Percentiles rank a stretch among this genome's conserved stretches.
These are phyloP conservation scores for Penicillium sp. DNA, from an alignment of 2,329 filamentous ascomycete genomes.

Conservation along the genomic window DNA sequence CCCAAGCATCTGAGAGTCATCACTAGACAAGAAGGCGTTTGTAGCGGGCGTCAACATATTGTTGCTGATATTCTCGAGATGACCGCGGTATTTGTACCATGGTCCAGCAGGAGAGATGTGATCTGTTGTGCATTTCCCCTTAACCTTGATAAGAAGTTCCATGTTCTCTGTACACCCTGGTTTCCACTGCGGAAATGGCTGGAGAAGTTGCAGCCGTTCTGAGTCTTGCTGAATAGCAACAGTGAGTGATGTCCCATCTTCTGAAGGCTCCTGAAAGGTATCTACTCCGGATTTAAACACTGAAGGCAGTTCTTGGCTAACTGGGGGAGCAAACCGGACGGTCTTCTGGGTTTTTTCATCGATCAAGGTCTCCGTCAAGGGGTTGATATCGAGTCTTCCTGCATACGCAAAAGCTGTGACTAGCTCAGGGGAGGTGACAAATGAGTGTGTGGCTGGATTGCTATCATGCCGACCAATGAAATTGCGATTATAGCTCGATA, in stretches of 20 bases:
- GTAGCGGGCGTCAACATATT: slow-evolving; percentile 98
- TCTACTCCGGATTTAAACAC: slow-evolving; percentile 83
- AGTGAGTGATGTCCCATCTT: slow-evolving; percentile 65
- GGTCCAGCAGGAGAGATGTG: slow-evolving; percentile 96
- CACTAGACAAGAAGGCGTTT: slow-evolving; percentile 96
- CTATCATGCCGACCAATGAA: slow-evolving; percentile 97
- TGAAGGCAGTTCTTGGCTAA: slow-evolving; percentile 73
- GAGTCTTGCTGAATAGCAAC: slow-evolving; percentile 85
- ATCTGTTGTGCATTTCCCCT: slow-evolving; percentile 95
- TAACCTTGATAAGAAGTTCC: slow-evolving; percentile 91
- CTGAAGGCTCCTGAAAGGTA: slow-evolving; percentile 92
- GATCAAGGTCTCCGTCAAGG: slow-evolving; percentile 73
- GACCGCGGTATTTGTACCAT: slow-evolving; percentile 97
- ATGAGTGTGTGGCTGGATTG: slow-evolving; percentile 90
- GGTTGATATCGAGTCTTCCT: slow-evolving; percentile 88
- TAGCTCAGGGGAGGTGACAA: slow-evolving; percentile 85
- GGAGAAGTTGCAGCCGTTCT: slow-evolving; percentile 88
- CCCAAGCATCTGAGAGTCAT: slow-evolving; percentile 64
- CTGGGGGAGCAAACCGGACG: slow-evolving; percentile 78
- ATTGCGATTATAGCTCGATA: slow-evolving; percentile 99
- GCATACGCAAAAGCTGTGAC: slow-evolving; percentile 82
- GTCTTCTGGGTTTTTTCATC: slow-evolving; percentile 92
- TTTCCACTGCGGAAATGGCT: slow-evolving; percentile 83
- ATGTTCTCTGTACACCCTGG: slow-evolving; percentile 80
- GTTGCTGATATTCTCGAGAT: slow-evolving; percentile 99